Evolutionary conservation across 2,329 filamentous ascomycete genomes (phyloP), one percentile per base, ranked within the genome.

Genomic region (Paraphoma sp.): DNA sequence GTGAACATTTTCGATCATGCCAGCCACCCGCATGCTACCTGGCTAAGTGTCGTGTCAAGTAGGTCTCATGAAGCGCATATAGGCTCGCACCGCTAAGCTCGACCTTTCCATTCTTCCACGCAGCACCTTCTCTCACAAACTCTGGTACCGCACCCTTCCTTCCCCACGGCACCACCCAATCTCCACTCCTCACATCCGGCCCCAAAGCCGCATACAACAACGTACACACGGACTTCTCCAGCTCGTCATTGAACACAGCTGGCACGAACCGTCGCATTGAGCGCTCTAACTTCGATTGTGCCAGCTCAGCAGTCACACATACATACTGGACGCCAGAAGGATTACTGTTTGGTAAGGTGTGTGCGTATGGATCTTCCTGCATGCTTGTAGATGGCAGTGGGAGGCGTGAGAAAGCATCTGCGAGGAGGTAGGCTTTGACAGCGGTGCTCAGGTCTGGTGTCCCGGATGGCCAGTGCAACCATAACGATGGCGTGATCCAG

Each of bases 141-240:
- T 44, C 54, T 11, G 61, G 60, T 12, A 65, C 56, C 14, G 6
- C n/a, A 9, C 61, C 58, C 29, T 63, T 63, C 36, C 64, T 44
- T 2, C 64, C 67, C 65, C 65, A 69, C 5, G 64, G 67, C 14
- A 64, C 51, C 6, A 60, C 53, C 45, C 60, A 66, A 29, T 57
- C 59, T 2, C 63, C 57, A 41, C 53, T 57, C 14, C 57, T 50
- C 7, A 65, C 51, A 12, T 62, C 52, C 10, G 61, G 58, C 11
- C 59, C 53, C 6, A 69, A 40, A 2, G 62, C 64, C 17, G 63
- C 64, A 45, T 65, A 67, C 33, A 70, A 44, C 49, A 63, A 56
- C 3, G 65, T 69, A 33, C 64, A 66, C 11, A 57, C 63, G 5
- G 59, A 61, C 30, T 58, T 61, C 40, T 62, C 56, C 1, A 54